Conservation (phyloP, 768 basidiomycete species). For the Agrocybe pediades region DNA sequence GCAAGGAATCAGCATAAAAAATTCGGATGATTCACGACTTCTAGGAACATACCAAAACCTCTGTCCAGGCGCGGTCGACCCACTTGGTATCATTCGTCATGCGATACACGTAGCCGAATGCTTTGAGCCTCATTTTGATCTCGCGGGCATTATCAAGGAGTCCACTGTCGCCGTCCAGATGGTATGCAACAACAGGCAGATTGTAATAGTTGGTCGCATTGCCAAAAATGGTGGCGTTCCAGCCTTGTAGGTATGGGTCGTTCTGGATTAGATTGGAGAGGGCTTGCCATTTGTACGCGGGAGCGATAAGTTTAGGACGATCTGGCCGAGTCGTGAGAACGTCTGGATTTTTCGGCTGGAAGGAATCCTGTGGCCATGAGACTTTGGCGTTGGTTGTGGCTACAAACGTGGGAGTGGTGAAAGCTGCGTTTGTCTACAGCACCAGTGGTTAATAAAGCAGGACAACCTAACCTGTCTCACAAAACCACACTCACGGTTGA, state of each 20-base stretch:
- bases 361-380: slow-evolving; percentile 83
- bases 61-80: slow-evolving; percentile 83
- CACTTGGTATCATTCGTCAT: slow-evolving; percentile 93
- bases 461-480: not conserved
- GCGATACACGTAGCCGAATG: slow-evolving; percentile 86
- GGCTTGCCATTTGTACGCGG: slow-evolving; percentile 87
- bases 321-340: slow-evolving; percentile 68
- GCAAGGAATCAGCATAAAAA: slow-evolving; percentile 45
- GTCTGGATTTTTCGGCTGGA: slow-evolving; percentile 61
- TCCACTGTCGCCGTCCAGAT: slow-evolving; percentile 82
- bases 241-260: slow-evolving; percentile 84
- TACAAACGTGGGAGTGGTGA: slow-evolving; percentile 71
- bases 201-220: slow-evolving; percentile 81
- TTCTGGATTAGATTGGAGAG: slow-evolving; percentile 74
- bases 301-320: slow-evolving; percentile 91
- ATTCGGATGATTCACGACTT: not conserved
- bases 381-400: slow-evolving; percentile 49
- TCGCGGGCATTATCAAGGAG: slow-evolving; percentile 90
- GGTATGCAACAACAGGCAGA: slow-evolving; percentile 67
- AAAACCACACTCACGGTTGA: slow-evolving; percentile 66
- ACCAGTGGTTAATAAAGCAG: not conserved
- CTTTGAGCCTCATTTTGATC: slow-evolving; percentile 90
- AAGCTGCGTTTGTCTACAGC: slow-evolving; percentile 71
- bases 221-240: slow-evolving; percentile 89
- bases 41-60: slow-evolving; percentile 66